phyloP scores from a whole-genome alignment of 257 asterid genomes.

The Solanum sejunctum region DNA sequence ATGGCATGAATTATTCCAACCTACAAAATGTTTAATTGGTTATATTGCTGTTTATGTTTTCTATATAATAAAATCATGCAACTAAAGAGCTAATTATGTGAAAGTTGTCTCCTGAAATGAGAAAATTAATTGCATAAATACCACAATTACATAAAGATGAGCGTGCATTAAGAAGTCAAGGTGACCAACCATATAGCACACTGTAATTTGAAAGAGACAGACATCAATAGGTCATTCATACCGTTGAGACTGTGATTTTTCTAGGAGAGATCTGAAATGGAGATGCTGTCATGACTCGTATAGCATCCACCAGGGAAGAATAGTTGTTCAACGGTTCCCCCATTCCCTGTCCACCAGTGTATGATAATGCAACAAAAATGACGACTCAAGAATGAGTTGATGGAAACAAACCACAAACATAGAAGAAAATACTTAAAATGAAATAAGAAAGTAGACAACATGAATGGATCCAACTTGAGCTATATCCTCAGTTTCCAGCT shows the following conservation, averaged over 20 bases:
- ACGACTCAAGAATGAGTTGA: background rate
- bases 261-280: conserved; percentile 82
- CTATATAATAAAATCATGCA: background rate
- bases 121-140: background rate
- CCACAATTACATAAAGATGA: background rate
- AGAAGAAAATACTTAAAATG: background rate
- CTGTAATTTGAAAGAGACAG: background rate
- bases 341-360: conserved; percentile 59
- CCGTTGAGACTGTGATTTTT: conserved; percentile 90
- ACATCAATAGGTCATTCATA: conserved; percentile 10
- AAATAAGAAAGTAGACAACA: background rate
- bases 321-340: conserved; percentile 90
- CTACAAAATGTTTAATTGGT: conserved; percentile 17
- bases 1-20: conserved; percentile 92
- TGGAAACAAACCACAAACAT: background rate
- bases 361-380: background rate
- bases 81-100: background rate
- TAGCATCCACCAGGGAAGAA: conserved; percentile 71
- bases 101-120: background rate
- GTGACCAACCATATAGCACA: background rate
- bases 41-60: background rate
- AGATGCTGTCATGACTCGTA: conserved; percentile 64
- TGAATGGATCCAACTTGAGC: background rate
- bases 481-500: background rate
- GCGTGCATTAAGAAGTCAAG: background rate